phyloP scores from a whole-genome alignment of 1,284 basidiomycete species.

The Ceratobasidium sp. region DNA sequence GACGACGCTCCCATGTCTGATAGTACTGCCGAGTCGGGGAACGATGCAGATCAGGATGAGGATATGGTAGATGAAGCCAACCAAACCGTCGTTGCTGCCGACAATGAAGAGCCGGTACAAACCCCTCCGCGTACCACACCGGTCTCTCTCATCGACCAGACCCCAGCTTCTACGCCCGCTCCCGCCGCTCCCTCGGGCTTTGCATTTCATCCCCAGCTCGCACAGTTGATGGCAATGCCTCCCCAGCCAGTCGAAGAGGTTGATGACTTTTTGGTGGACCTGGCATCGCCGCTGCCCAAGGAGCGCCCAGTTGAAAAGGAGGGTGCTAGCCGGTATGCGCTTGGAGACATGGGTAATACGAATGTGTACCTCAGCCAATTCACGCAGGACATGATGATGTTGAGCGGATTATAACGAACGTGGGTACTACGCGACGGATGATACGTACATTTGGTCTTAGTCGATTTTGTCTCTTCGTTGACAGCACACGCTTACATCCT shows the following conservation, averaged over 20 bases:
- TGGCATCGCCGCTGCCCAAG: slow-evolving; percentile 31
- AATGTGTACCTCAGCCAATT: slow-evolving; percentile 31
- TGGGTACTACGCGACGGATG: neutral
- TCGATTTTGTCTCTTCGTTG: neutral
- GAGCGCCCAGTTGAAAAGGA: slow-evolving; percentile 34
- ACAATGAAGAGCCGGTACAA: slow-evolving; percentile 11
- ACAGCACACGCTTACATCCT: neutral
- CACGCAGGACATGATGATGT: slow-evolving; percentile 36
- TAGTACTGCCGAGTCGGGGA: neutral
- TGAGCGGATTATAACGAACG: slow-evolving; percentile 38
- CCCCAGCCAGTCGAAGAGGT: slow-evolving; percentile 22
- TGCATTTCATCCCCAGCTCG: slow-evolving; percentile 35
- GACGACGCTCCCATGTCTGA: slow-evolving; percentile 8
- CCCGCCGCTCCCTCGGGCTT: slow-evolving; percentile 20
- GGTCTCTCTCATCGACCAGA: slow-evolving; percentile 25
- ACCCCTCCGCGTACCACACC: slow-evolving; percentile 12
- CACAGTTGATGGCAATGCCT: slow-evolving; percentile 27
- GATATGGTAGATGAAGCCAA: neutral
- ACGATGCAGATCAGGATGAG: neutral
- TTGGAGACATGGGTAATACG: slow-evolving; percentile 26
- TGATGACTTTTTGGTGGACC: slow-evolving; percentile 32
- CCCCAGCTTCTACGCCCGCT: slow-evolving; percentile 6
- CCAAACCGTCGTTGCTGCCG: neutral
- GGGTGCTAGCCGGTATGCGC: neutral
- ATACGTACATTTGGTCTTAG: neutral